phyloP scores from a whole-genome alignment of 2,329 filamentous ascomycete genomes.

The Davidsoniella australis region DNA sequence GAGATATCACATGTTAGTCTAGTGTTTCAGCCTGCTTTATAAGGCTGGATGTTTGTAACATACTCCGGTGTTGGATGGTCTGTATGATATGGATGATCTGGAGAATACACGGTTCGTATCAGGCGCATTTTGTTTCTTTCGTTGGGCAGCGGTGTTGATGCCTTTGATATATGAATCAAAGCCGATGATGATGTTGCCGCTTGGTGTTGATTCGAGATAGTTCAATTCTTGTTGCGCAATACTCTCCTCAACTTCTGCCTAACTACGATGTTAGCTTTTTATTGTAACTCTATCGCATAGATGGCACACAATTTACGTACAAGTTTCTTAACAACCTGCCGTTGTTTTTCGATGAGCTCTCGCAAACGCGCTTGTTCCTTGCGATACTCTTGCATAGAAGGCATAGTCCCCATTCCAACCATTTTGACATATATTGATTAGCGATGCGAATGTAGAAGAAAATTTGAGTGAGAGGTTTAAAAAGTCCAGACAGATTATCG shows the following conservation, averaged over 20 bases:
- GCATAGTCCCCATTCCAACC: slow-evolving; percentile 17
- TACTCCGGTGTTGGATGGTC: slow-evolving; percentile 22
- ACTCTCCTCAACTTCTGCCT: slow-evolving; percentile 47
- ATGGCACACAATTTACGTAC: slow-evolving; percentile 16
- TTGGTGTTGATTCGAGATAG: slow-evolving; percentile 79
- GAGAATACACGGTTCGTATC: slow-evolving; percentile 64
- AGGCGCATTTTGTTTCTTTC: slow-evolving; percentile 45
- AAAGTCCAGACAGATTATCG: not conserved
- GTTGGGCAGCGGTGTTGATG: slow-evolving; percentile 42
- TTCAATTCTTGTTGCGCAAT: slow-evolving; percentile 71
- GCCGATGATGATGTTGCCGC: slow-evolving; percentile 89
- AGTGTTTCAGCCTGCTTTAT: slow-evolving; percentile 4
- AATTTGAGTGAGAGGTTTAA: no score
- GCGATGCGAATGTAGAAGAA: no score
- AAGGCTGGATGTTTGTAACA: slow-evolving; percentile 13
- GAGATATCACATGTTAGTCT: not conserved
- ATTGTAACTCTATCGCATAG: not conserved
- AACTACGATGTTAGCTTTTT: slow-evolving; percentile 12
- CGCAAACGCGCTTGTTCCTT: slow-evolving; percentile 32
- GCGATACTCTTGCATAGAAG: slow-evolving; percentile 30
- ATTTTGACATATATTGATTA: not conserved
- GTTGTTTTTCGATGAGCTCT: slow-evolving; percentile 28
- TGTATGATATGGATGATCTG: slow-evolving; percentile 45
- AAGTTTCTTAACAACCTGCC: slow-evolving; percentile 23
- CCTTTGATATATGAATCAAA: slow-evolving; percentile 99